Percentiles rank a stretch among this genome's conserved stretches.
These are phyloP conservation scores for Boletus mariae DNA, from an alignment of 1,284 basidiomycete species.

Conservation along the genomic window DNA sequence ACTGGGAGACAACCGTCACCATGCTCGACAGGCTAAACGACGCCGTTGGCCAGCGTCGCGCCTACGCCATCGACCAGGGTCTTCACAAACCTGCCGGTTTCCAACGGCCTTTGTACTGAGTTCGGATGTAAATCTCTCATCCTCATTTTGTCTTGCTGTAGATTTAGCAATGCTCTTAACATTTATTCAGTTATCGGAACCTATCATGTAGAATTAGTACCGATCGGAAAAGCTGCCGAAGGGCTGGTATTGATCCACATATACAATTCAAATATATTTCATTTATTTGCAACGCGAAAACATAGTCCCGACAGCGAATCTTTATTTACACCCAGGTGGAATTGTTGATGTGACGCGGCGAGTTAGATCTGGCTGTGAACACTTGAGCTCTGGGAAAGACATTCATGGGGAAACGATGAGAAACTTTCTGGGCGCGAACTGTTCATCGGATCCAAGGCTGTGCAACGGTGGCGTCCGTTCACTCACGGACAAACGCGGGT, in stretches of 20 bases:
- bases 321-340: too few species aligned
- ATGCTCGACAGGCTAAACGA: constrained; percentile 77
- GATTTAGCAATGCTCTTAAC: constrained; percentile 6
- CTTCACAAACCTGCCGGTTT: constrained; percentile 31
- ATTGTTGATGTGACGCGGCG: too few species aligned
- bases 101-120: constrained; percentile 15
- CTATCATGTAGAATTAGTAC: constrained; percentile 1
- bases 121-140: neutral
- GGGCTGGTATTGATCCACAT: neutral
- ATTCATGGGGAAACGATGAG: neutral
- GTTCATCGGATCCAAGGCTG: neutral
- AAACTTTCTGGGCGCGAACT: neutral
- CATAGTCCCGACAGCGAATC: too few species aligned
- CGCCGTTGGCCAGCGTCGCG: constrained; percentile 39
- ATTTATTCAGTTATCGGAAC: constrained; percentile 5
- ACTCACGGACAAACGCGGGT: neutral
- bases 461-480: neutral
- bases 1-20: constrained; percentile 80
- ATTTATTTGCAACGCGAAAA: neutral
- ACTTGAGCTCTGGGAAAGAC: too few species aligned
- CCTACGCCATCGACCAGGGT: constrained; percentile 33
- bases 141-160: constrained; percentile 3
- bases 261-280: neutral
- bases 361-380: too few species aligned
- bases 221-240: neutral